Evolutionary conservation across 2,329 filamentous ascomycete species (phyloP), one percentile per base, ranked within the genome.

Genomic region (Paracorniculantispora psalliotae): DNA sequence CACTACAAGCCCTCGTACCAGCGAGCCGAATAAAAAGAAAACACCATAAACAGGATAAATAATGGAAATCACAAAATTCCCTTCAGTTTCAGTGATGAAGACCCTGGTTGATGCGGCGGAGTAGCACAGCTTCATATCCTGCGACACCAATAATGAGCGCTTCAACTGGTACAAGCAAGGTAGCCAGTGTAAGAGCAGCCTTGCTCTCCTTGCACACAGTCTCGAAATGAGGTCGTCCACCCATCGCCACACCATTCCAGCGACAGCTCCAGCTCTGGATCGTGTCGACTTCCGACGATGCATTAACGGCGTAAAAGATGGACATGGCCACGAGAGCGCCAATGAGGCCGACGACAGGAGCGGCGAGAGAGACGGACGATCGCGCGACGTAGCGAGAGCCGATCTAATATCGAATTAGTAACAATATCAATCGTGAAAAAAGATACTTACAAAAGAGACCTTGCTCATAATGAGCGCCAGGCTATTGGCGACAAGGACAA

Each of bases 211-310:
- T 75, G 71, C 84, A 87, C 52, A 87, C 70, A 0, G 77, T 78
- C 17, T 75, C 77, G 66, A 84, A 87, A 66, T 82, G 74, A 30
- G 85, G 83, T 62, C 77, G 71, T 37, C 72, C 67, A 17, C 66
- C 64, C 81, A 86, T 85, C 61, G 71, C 69, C n/a, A 85, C 72
- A 23, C 73, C 66, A 9, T 72, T 70, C 84, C 84, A 87, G 62
- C 82, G 81, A 69, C 84, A 87, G 43, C 78, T 81, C 84, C 84
- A 87, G 69, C 81, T 84, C 66, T 85, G 75, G 12, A 87, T 70
- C 7, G 81, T 83, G 67, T 84, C 81, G 60, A 73, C 72, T 9
- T 73, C 75, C 15, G 70, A 71, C 3, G 83, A 85, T 19, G 76
- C 69, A 63, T 85, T 81, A 68, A 82, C 75, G 57, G 75, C 75